Base-by-base conservation (phyloP, 108 stramenopile species). In the Nitzschia palea region DNA sequence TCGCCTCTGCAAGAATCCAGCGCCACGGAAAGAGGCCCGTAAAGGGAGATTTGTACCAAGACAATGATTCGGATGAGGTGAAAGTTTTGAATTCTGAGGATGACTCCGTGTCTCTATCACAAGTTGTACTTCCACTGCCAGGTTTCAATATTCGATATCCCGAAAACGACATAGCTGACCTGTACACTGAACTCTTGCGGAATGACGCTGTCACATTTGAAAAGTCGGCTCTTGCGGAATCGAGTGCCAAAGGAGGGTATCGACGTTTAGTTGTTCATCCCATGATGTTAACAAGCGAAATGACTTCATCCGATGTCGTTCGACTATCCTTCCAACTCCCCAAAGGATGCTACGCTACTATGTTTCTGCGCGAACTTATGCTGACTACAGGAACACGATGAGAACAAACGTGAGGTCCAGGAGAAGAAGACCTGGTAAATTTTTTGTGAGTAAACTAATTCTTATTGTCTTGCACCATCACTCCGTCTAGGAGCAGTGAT, bases 271-370 rank as follows among this genome's bases (percentile, higher is more conserved):
- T 94, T 36, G 73, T 73, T 20, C 58, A 40, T 9, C 80, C 83
- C 0, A 44, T 73, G 32, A 35, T 51, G 23, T 29, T 61, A 8
- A 33, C 29, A 32, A 22, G 30, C 5, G 55, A 56, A 17, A 43
- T 44, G 31, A 56, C 55, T 20, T 55, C 67, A 0, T 28, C 65
- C 1, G 69, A 80, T 47, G 25, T 61, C 15, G 70, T 76, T 20
- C 57, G 62, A 14, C 63, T 91, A 48, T 51, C 32, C 1, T 94
- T 94, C 62, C 79, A 86, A n/a, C 79, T 94, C 3, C 71, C 79
- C 12, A 81, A 75, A 55, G 93, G 93, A 10, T 89, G 70, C 48
- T 94, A 91, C 56, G 93, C 93, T 2, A 94, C 93, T 22, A 88
- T 91, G 79, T 47, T 87, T 32, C 61, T 94, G 30, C 65, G 93